Percentiles rank a stretch among this genome's conserved stretches.
phyloP scores from a whole-genome alignment of 345 rosid genomes.

The Hibiscus tridactylites region DNA sequence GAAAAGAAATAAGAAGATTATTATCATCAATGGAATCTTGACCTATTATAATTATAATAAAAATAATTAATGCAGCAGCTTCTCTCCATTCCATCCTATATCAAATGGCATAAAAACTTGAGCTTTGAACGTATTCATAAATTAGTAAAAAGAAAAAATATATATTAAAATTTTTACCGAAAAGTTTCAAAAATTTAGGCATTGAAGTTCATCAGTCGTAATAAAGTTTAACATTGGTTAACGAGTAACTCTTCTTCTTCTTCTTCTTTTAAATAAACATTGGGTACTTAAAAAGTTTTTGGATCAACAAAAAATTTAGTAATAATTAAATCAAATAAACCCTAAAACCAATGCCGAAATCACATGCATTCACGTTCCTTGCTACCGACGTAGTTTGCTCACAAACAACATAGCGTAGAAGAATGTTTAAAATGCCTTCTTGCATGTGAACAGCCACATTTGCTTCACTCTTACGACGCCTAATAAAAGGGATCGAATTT shows the following conservation, averaged over 20 bases:
- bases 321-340: slow-evolving; percentile 7
- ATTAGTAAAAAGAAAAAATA: too few relatives aligned
- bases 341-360: slow-evolving; percentile 19
- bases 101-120: too few relatives aligned
- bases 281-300: slow-evolving; percentile 1
- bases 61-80: too few relatives aligned
- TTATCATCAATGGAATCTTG: too few relatives aligned
- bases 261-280: neutral
- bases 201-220: neutral
- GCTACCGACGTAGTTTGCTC: neutral
- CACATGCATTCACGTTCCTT: slow-evolving; percentile 37
- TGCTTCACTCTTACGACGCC: slow-evolving; percentile 17
- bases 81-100: too few relatives aligned
- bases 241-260: neutral
- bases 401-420: slow-evolving; percentile 11
- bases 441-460: slow-evolving; percentile 28
- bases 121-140: too few relatives aligned
- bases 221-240: slow-evolving; percentile 1
- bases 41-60: too few relatives aligned
- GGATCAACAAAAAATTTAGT: slow-evolving; percentile 13
- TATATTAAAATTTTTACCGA: too few relatives aligned
- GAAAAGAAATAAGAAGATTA: too few relatives aligned
- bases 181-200: too few relatives aligned
- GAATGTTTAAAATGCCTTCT: slow-evolving; percentile 20
- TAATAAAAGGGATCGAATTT: neutral